Evolutionary conservation across 371 early-diverging fungal genomes (phyloP).

Genomic region (Batkoa obscura): DNA sequence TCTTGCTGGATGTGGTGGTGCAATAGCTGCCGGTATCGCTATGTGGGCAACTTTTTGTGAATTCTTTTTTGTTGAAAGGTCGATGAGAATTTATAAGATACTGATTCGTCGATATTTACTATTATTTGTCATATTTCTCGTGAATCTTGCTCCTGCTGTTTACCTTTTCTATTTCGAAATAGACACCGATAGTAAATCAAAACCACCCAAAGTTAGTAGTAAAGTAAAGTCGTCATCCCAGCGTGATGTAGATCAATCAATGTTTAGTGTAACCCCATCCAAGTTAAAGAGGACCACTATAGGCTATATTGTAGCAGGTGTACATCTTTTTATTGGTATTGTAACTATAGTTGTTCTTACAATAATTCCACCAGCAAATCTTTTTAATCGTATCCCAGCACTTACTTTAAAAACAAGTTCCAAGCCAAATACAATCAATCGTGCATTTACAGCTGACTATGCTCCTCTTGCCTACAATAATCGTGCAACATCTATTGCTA

Average conservation of each 20-base stretch:
- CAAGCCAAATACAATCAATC: constrained; percentile 30
- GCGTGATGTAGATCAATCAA: background rate
- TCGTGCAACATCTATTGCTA: constrained; percentile 50
- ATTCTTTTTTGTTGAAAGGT: constrained; percentile 41
- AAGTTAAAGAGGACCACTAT: constrained; percentile 15
- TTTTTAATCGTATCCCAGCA: constrained; percentile 32
- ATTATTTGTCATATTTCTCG: constrained; percentile 33
- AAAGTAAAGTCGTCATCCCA: background rate
- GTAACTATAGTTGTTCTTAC: constrained; percentile 40
- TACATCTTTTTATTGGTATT: constrained; percentile 24
- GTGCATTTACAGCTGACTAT: constrained; percentile 60
- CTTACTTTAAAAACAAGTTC: constrained; percentile 14
- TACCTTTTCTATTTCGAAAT: constrained; percentile 18
- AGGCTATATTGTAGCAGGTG: constrained; percentile 38
- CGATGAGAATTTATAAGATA: constrained; percentile 31
- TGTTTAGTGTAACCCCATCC: background rate
- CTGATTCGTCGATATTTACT: constrained; percentile 35
- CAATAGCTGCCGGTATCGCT: constrained; percentile 43
- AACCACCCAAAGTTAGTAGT: background rate
- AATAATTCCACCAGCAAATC: constrained; percentile 39
- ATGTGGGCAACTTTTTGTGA: constrained; percentile 46
- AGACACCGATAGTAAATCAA: background rate
- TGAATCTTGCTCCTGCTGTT: constrained; percentile 45
- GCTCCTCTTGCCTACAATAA: constrained; percentile 47
- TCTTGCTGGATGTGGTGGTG: constrained; percentile 27